Conservation (phyloP, 2,329 filamentous ascomycete genomes). For the Neoarthrinium moseri region DNA sequence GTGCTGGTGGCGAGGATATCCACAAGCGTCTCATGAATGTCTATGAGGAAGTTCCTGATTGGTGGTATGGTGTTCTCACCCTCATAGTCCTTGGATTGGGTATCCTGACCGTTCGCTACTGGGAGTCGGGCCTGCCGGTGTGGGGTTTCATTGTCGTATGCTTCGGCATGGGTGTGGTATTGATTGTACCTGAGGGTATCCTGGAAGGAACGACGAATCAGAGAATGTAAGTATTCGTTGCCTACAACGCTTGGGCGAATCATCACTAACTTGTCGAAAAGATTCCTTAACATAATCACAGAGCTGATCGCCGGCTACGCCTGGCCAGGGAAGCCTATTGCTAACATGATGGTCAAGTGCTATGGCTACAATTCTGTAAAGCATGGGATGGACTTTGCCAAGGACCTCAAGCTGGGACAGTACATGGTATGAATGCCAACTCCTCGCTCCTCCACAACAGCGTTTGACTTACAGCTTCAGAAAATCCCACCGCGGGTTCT, state of each 20-base stretch:
- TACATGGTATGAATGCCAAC: constrained; percentile 18
- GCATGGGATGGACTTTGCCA: constrained; percentile 30
- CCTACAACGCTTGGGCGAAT: neutral
- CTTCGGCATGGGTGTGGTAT: constrained; percentile 9
- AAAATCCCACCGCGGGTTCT: constrained; percentile 30
- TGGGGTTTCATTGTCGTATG: constrained; percentile 10
- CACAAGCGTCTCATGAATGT: constrained; percentile 35
- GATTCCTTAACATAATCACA: constrained; percentile 30
- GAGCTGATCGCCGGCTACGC: constrained; percentile 31
- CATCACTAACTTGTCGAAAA: neutral
- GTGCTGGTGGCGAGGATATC: constrained; percentile 29
- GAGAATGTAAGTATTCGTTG: constrained; percentile 1
- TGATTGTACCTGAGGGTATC: constrained; percentile 10
- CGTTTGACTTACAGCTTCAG: neutral
- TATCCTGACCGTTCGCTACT: constrained; percentile 24
- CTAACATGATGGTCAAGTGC: constrained; percentile 32
- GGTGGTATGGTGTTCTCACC: constrained; percentile 36
- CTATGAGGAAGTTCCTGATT: constrained; percentile 35
- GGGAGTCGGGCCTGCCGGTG: constrained; percentile 17
- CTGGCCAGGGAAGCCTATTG: constrained; percentile 27
- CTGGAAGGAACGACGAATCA: constrained; percentile 11
- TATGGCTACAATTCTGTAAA: constrained; percentile 33
- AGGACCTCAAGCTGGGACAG: constrained; percentile 30
- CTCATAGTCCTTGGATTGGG: constrained; percentile 30
- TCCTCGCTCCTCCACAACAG: neutral